Base-by-base conservation (phyloP, 345 rosid species). In the Clarkia xantiana region DNA sequence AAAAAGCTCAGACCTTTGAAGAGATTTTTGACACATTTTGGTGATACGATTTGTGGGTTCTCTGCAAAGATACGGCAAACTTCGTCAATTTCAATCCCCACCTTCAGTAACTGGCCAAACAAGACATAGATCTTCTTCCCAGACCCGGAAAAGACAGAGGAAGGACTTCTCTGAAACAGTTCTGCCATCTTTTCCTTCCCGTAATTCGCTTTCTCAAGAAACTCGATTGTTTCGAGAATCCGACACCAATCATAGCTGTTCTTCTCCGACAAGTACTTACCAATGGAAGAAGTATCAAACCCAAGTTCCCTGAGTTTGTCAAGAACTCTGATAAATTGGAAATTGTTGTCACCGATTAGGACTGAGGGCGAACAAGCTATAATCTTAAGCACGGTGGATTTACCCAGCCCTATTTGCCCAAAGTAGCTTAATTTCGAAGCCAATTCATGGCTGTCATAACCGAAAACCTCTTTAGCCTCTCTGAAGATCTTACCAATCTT, bases 401-500 rank as follows among this genome's bases (percentile, higher is more conserved):
- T 68, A 38, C 78, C 62, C 10, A 85, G 76, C 62, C 82, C 82
- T 67, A 84, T 60, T 39, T 69, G 61, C 64, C 82, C 87, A 53
- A 77, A 80, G 17, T 61, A 79, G 60, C 41, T 44, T 52, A 84
- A 79, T 51, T 73, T 82, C 13, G 10, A 51, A 14, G 48, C 48
- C 72, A 85, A 62, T 18, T 67, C 47, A 11, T 86, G 85, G 41
- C 45, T 34, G 14, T 76, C 74, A 45, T 64, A 69, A 10, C 57
- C 18, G 14, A 82, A 85, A 55, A 89, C 67, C 67, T 54, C 94
- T 38, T 64, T 67, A 0, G 83, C 84, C 60, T 78, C 89, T 63
- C 57, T 67, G 47, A 69, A 82, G 57, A 82, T 75, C 74, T 68
- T 78, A 6, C 89, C 95, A 6, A 84, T 78, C 69, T 76, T 70